Conservation (phyloP, 1,139 yeast species). For the Lipomyces yarrowii region DNA sequence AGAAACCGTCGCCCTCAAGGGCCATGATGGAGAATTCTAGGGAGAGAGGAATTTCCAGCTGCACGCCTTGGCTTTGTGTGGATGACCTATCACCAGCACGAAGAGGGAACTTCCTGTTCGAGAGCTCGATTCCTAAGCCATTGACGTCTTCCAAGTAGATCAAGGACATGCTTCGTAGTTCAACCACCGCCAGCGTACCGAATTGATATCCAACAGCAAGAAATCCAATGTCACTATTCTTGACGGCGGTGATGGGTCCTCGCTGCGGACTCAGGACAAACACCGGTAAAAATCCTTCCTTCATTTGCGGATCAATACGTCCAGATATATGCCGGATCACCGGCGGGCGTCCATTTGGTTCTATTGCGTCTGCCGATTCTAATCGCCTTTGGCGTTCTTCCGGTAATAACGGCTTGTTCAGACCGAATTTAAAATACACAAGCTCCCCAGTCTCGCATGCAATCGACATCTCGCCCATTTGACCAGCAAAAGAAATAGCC, state of each 20-base stretch:
- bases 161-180: constrained; percentile 82
- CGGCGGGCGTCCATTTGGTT: constrained; percentile 22
- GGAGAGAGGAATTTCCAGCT: constrained; percentile 51
- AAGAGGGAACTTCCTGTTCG: constrained; percentile 6
- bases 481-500: constrained; percentile 72
- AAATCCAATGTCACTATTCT: constrained; percentile 78
- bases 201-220: constrained; percentile 78
- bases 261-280: constrained; percentile 50
- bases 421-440: constrained; percentile 66
- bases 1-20: constrained; percentile 48
- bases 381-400: constrained; percentile 16
- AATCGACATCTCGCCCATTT: constrained; percentile 73
- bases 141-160: constrained; percentile 55
- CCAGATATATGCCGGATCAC: constrained; percentile 36
- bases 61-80: constrained; percentile 3
- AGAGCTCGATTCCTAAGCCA: constrained; percentile 14
- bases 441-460: constrained; percentile 74
- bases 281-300: constrained; percentile 73
- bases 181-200: constrained; percentile 76
- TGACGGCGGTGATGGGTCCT: constrained; percentile 60
- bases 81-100: constrained; percentile 3
- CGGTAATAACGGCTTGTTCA: constrained; percentile 17
- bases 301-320: constrained; percentile 50
- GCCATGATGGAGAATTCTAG: constrained; percentile 76
- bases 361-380: constrained; percentile 17